Base-by-base conservation (phyloP, 2,329 filamentous ascomycete species). In the Lachnellula hyalina region DNA sequence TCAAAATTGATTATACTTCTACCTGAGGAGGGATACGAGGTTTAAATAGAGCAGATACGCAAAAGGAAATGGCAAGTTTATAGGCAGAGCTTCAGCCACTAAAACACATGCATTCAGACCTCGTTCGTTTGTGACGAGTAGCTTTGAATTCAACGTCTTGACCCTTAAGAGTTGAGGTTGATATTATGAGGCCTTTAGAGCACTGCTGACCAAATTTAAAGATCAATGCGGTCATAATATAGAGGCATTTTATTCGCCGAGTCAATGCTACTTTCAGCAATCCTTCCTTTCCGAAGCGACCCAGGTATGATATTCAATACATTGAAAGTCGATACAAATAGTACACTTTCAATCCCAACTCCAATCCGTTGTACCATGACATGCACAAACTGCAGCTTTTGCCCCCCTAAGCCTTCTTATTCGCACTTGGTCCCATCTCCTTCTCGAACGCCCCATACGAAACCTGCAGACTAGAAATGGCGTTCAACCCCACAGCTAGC, bases 401-500 rank as follows among this genome's bases (percentile, higher is more conserved):
- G 28, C 36, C 46, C 35, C 72, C 74, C 64, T 79, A 80, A 73
- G 86, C 80, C 76, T 90, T 96, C 83, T 92, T 96, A 73, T 95
- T 89, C 34, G 87, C 87, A 38, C 84, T 78, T n/a, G 90, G 89
- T 0, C 91, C 90, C 78, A 90, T 96, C 65, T 96, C 93, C 78
- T 96, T 96, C 70, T 95, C 93, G 70, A 97, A 99, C 1, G 94
- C 91, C 60, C 89, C 90, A 71, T 97, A 97, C 1, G 90, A 89
- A 32, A 97, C 90, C 71, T 96, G 80, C 17, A 99, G 78, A 63
- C 90, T 93, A 6, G 82, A 77, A 12, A 97, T 77, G 14, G 89
- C 91, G 56, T 73, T 82, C 53, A 97, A 74, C 14, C 87, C 94
- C 54, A 92, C 85, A 62, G 86, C 86, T 5, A 96, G 76, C 62